Evolutionary conservation across 2,329 filamentous ascomycete genomes (phyloP), one percentile per base, ranked within the genome.

Genomic region (Neodidymelliopsis sp.): DNA sequence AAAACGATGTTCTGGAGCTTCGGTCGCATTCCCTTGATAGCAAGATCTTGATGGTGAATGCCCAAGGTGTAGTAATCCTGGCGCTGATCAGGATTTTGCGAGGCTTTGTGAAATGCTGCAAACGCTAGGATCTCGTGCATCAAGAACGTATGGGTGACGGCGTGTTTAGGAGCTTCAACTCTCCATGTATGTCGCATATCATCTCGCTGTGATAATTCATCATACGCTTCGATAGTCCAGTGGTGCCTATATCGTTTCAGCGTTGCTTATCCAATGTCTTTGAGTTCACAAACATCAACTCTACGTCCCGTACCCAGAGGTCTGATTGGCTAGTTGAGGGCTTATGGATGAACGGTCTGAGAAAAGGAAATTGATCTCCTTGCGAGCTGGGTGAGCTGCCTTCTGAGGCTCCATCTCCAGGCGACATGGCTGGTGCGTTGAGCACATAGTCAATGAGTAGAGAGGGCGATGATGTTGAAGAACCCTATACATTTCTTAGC

Each of bases 81-180:
- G 22, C 59, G 52, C 37, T 63, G 50, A 2, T 65, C 63, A 2
- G 56, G 62, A 6, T 68, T 44, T n/a, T 66, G 46, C 33, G 68
- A 59, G 4, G 68, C 72, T 33, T 72, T 65, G 44, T 76, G 71
- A 12, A 73, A 60, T 11, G 75, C 72, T 1, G 76, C 63, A 23
- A 73, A 69, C 5, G 75, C 74, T 9, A 77, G 55, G 3, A 78
- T 63, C 9, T 75, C 71, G 45, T 77, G 71, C 54, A 78, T 67
- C 0, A 78, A 56, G 29, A 74, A 77, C 0, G 56, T 53, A 29
- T 74, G 62, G 2, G 52, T 42, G 6, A 69, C 57, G 20, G 73
- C 74, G 34, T 73, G 56, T 31, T 67, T 62, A 1, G 74, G 71
- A 12, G 71, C 63, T 2, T 60, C 54, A 8, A 69, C 47, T 41